Evolutionary conservation across 139 green algal genomes (phyloP).

Genomic region (Penium margaritaceum): DNA sequence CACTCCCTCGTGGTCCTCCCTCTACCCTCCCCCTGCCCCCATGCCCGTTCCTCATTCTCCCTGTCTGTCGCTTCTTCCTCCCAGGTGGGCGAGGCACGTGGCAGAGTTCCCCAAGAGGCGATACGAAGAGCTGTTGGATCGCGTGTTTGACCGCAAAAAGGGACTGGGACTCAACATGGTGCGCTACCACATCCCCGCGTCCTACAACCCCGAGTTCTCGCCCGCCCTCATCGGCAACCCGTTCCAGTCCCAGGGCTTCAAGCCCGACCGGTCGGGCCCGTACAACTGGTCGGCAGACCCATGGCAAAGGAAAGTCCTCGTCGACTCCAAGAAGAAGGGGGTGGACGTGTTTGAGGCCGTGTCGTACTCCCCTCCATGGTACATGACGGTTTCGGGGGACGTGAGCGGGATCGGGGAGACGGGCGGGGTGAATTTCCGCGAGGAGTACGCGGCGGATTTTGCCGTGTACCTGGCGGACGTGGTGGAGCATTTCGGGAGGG

Average conservation of each 20-base stretch:
- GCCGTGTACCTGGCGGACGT: slow-evolving; percentile 43
- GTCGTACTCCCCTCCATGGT: slow-evolving; percentile 44
- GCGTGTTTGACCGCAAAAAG: too few relatives aligned
- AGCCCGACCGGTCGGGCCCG: slow-evolving; percentile 3
- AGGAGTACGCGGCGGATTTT: slow-evolving; percentile 27
- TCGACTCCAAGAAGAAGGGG: slow-evolving; percentile 24
- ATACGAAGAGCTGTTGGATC: too few relatives aligned
- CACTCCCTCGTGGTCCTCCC: too few relatives aligned
- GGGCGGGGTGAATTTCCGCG: slow-evolving; percentile 28
- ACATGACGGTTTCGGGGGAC: slow-evolving; percentile 39
- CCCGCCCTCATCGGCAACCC: background rate
- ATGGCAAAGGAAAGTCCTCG: slow-evolving; percentile 28
- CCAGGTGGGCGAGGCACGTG: too few relatives aligned
- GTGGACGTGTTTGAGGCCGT: slow-evolving; percentile 44
- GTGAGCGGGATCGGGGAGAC: slow-evolving; percentile 14
- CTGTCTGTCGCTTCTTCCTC: too few relatives aligned
- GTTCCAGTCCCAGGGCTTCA: slow-evolving; percentile 7
- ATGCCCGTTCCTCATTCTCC: too few relatives aligned
- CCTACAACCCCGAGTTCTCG: background rate
- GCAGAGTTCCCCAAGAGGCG: too few relatives aligned
- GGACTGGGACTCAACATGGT: slow-evolving; percentile 44
- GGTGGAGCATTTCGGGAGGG: slow-evolving; percentile 13
- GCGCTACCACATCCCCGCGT: slow-evolving; percentile 44
- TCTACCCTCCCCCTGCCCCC: too few relatives aligned
- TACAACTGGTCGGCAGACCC: slow-evolving; percentile 33